Conservation (phyloP, 1,139 yeast genomes). For the Maudiozyma humilis region DNA sequence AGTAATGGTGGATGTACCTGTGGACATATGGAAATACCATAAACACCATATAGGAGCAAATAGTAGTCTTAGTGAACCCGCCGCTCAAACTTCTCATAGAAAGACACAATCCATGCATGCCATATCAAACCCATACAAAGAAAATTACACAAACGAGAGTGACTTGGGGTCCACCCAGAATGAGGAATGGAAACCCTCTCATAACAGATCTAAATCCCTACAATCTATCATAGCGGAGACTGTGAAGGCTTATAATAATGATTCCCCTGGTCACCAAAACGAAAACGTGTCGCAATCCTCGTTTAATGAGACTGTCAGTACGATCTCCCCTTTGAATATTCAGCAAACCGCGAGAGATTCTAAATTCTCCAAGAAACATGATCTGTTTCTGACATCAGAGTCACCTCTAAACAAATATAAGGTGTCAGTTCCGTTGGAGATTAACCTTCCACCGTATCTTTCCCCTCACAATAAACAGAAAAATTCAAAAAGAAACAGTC, state of each 20-base stretch:
- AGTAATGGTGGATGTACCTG: conserved; percentile 27
- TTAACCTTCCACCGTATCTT: conserved; percentile 32
- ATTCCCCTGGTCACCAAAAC: conserved; percentile 1
- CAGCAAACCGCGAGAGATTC: background rate
- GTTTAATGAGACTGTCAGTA: conserved; percentile 5
- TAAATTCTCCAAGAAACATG: conserved; percentile 1
- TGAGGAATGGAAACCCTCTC: conserved; percentile 3
- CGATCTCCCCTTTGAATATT: conserved; percentile 10
- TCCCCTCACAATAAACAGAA: conserved; percentile 31
- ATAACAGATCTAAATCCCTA: conserved; percentile 18
- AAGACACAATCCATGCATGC: conserved; percentile 6
- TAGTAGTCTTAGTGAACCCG: background rate
- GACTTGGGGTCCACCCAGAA: background rate
- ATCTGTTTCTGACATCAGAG: conserved; percentile 30
- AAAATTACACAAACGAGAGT: background rate
- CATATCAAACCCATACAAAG: background rate
- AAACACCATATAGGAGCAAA: conserved; percentile 10
- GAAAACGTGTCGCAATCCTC: background rate
- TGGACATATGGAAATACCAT: conserved; percentile 26
- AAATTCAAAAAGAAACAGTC: conserved; percentile 18
- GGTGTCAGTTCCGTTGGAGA: conserved; percentile 33
- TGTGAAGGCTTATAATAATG: conserved; percentile 12
- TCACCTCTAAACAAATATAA: conserved; percentile 31
- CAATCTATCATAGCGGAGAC: conserved; percentile 28
- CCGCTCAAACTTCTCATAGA: conserved; percentile 1